phyloP scores from a whole-genome alignment of 2,329 filamentous ascomycete species.

The Didymella keratinophila region DNA sequence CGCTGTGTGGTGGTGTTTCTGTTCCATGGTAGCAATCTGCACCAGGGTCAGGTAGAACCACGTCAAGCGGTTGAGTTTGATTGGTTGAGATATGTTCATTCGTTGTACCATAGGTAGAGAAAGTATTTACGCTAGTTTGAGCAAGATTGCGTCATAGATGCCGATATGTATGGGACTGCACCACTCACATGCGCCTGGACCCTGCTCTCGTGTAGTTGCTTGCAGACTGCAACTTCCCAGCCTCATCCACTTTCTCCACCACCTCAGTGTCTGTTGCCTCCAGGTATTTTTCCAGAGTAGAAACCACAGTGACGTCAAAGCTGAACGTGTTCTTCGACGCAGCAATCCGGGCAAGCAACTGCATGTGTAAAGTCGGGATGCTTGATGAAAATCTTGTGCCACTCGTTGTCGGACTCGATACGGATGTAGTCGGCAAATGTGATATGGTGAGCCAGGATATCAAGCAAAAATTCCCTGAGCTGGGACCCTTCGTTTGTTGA shows the following conservation, averaged over 20 bases:
- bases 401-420: too few species aligned
- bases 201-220: neutral
- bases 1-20: too few species aligned
- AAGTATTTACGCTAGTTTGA: neutral
- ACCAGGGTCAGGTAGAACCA: too few species aligned
- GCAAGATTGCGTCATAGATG: neutral
- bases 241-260: neutral
- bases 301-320: neutral
- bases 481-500: too few species aligned
- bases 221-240: neutral
- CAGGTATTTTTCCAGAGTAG: neutral
- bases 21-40: too few species aligned
- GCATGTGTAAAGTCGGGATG: too few species aligned
- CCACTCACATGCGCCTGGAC: neutral
- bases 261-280: neutral
- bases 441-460: too few species aligned
- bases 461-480: too few species aligned
- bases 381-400: too few species aligned
- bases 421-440: too few species aligned
- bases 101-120: neutral
- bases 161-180: neutral
- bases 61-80: neutral
- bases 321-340: neutral
- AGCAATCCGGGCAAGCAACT: neutral
- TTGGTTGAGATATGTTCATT: too few species aligned